Conservation (phyloP, 164 flowering plant species). For the Aristolochia californica region DNA sequence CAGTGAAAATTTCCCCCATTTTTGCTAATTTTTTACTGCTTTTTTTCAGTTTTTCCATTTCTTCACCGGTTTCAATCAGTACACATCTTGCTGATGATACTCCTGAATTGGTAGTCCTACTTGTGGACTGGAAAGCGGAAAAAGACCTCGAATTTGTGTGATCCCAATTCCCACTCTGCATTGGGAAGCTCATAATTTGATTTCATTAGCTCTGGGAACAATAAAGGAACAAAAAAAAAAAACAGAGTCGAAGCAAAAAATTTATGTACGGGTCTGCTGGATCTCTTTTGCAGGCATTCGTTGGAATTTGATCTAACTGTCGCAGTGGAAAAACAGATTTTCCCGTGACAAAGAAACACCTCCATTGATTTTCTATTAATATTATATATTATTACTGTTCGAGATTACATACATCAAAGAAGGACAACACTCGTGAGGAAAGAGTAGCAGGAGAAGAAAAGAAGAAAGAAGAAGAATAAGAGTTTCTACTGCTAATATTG, state of each 20-base stretch:
- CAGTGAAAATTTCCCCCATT: background rate
- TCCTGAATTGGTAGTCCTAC: no score
- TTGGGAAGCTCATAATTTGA: no score
- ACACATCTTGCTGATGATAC: no score
- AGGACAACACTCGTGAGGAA: background rate
- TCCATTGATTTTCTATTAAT: background rate
- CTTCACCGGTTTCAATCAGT: background rate
- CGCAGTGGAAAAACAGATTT: background rate
- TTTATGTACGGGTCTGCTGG: no score
- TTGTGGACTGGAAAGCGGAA: no score
- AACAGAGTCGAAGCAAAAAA: background rate
- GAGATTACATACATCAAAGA: constrained; percentile 8
- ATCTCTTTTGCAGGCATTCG: no score
- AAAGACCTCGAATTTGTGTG: no score
- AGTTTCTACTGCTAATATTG: constrained; percentile 10
- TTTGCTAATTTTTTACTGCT: background rate
- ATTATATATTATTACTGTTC: constrained; percentile 10
- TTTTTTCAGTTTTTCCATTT: background rate
- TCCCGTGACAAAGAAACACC: background rate
- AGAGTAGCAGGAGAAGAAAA: background rate
- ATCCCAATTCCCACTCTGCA: no score
- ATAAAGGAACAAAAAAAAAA: no score
- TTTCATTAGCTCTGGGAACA: no score
- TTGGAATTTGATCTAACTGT: no score
- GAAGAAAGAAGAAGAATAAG: constrained; percentile 6